Conservation (phyloP, 441 rosid species). For the Jatropha multifida region DNA sequence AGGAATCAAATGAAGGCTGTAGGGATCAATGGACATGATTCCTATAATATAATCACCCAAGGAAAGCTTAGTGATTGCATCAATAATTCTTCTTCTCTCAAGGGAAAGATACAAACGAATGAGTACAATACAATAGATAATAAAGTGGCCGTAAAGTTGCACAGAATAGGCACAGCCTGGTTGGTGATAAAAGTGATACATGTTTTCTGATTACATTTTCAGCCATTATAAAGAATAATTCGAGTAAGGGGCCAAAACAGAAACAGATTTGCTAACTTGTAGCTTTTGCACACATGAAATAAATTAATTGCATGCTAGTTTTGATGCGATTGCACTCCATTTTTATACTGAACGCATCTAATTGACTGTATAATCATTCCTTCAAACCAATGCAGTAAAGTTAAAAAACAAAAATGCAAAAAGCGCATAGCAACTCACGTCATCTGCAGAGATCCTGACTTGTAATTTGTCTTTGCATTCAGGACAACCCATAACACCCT, state of each 20-base stretch:
- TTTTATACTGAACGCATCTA: conserved; percentile 7
- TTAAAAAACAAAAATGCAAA: conserved; percentile 3
- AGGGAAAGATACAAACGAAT: neutral
- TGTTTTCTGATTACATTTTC: neutral
- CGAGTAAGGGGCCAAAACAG: neutral
- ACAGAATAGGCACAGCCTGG: conserved; percentile 1
- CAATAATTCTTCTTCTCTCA: neutral
- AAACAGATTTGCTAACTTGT: neutral
- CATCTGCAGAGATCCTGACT: conserved; percentile 89
- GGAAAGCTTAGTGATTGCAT: neutral
- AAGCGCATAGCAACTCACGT: conserved; percentile 48
- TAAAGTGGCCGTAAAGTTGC: neutral
- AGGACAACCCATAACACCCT: conserved; percentile 92
- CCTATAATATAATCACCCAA: neutral
- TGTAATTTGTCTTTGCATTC: conserved; percentile 89
- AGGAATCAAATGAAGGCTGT: neutral
- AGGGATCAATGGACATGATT: neutral
- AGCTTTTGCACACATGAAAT: neutral
- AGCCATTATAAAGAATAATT: neutral
- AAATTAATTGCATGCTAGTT: neutral
- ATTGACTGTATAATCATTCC: neutral
- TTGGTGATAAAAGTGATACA: neutral
- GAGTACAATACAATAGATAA: neutral
- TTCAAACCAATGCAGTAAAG: neutral
- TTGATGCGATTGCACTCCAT: neutral